These are phyloP conservation scores for Marasmius oreades DNA, from an alignment of 1,284 basidiomycete genomes.

Conservation along the genomic window DNA sequence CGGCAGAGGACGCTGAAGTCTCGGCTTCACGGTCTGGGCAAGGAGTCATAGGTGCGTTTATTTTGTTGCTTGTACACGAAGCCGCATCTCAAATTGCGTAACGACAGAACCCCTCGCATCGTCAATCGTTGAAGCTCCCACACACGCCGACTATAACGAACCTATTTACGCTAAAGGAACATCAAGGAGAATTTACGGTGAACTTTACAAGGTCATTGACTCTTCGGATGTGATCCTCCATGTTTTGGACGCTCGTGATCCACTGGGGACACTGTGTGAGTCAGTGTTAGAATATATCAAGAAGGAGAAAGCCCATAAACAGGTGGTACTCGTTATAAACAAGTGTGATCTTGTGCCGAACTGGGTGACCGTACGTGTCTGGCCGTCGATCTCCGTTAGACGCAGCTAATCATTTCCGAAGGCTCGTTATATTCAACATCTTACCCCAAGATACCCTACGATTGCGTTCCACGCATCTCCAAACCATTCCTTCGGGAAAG, in stretches of 20 bases:
- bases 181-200: constrained; percentile 93
- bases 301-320: constrained; percentile 98
- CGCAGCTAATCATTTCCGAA: constrained; percentile 27
- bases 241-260: constrained; percentile 94
- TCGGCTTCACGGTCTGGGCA: constrained; percentile 36
- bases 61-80: constrained; percentile 12
- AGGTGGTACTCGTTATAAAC: constrained; percentile 95
- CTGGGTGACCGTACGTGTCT: constrained; percentile 90
- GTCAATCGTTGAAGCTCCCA: constrained; percentile 46
- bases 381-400: constrained; percentile 8
- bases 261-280: constrained; percentile 94
- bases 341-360: constrained; percentile 98
- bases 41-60: constrained; percentile 38
- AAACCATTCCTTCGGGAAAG: constrained; percentile 99
- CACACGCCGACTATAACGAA: constrained; percentile 75
- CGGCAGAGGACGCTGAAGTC: constrained; percentile 39
- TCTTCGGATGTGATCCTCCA: constrained; percentile 97
- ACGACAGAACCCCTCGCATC: constrained; percentile 39
- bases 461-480: constrained; percentile 99
- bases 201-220: constrained; percentile 99
- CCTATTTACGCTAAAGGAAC: constrained; percentile 93
- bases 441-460: constrained; percentile 92
- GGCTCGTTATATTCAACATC: constrained; percentile 96
- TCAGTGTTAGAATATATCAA: constrained; percentile 91
- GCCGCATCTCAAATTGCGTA: background rate